Percentiles rank a stretch among this genome's conserved stretches.
Evolutionary conservation across 257 asterid genomes (phyloP).

Genomic region (Knoxia roxburghii): DNA sequence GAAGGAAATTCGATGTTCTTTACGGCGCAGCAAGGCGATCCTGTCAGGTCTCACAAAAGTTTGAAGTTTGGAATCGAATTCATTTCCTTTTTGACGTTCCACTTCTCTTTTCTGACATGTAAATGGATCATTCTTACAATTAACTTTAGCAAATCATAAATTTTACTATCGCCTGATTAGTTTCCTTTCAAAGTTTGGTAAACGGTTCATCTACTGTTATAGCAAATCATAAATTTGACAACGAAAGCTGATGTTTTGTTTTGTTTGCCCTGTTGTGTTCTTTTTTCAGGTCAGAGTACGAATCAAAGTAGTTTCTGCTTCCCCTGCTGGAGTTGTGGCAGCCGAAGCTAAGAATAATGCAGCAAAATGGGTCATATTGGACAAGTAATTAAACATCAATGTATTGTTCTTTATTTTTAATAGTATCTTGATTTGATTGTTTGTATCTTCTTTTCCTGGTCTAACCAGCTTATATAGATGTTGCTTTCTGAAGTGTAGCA

Average conservation of each 20-base stretch:
- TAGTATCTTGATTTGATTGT: background rate
- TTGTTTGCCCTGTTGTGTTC: constrained; percentile 11
- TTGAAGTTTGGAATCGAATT: background rate
- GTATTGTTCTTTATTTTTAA: constrained; percentile 30
- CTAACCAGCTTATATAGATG: background rate
- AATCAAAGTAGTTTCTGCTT: constrained; percentile 66
- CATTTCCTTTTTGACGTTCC: background rate
- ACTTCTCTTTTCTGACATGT: background rate
- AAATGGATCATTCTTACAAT: background rate
- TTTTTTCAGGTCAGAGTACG: constrained; percentile 66
- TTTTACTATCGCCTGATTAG: background rate
- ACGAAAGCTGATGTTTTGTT: constrained; percentile 1
- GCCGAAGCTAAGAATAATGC: constrained; percentile 63
- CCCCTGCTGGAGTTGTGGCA: constrained; percentile 59
- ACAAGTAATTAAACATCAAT: constrained; percentile 69
- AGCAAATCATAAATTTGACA: background rate
- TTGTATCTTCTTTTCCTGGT: background rate
- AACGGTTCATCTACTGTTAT: no score
- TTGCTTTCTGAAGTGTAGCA: background rate
- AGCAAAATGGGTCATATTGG: constrained; percentile 83
- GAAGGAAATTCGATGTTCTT: background rate
- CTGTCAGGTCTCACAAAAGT: no score
- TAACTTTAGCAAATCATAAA: background rate
- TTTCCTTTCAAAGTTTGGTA: background rate
- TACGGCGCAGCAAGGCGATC: background rate